These are phyloP conservation scores for Discostella stelligeroides DNA, from an alignment of 108 stramenopile species.

Conservation along the genomic window DNA sequence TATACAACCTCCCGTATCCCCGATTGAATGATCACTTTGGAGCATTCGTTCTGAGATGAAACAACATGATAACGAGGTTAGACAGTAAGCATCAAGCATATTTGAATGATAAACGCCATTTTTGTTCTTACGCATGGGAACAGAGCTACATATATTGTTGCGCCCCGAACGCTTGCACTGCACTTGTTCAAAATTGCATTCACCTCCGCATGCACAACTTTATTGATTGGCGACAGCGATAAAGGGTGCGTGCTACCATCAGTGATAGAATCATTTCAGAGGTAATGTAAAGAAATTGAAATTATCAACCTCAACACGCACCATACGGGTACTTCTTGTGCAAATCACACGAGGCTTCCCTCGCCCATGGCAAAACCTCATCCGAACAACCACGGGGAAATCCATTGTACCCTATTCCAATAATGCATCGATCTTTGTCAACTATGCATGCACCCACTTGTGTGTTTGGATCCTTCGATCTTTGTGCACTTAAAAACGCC, in stretches of 20 bases:
- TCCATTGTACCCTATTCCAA: conserved; percentile 98
- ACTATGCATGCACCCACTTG: conserved; percentile 95
- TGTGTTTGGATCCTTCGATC: conserved; percentile 97
- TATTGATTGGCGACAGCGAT: neutral
- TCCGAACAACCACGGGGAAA: conserved; percentile 95
- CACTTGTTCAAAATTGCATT: conserved; percentile 98
- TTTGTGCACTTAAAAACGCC: conserved; percentile 91
- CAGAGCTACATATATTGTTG: conserved; percentile 93
- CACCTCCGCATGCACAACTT: conserved; percentile 96
- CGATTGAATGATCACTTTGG: conserved; percentile 97
- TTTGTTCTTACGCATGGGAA: conserved; percentile 79
- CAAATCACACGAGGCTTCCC: conserved; percentile 46
- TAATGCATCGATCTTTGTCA: conserved; percentile 70
- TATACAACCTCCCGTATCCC: conserved; percentile 96
- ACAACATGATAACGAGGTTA: too few relatives aligned
- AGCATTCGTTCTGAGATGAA: conserved; percentile 77
- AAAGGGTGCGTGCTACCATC: too few relatives aligned
- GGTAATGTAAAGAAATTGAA: too few relatives aligned
- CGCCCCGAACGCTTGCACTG: conserved; percentile 79
- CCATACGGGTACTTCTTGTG: conserved; percentile 95
- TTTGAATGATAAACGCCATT: too few relatives aligned
- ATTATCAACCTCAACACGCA: too few relatives aligned
- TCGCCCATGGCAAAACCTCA: conserved; percentile 92
- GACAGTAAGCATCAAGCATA: too few relatives aligned
- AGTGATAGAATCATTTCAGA: too few relatives aligned